Evolutionary conservation across 106 monocot genomes (phyloP), one percentile per base, ranked within the genome.

Genomic region (Posidonia australis): DNA sequence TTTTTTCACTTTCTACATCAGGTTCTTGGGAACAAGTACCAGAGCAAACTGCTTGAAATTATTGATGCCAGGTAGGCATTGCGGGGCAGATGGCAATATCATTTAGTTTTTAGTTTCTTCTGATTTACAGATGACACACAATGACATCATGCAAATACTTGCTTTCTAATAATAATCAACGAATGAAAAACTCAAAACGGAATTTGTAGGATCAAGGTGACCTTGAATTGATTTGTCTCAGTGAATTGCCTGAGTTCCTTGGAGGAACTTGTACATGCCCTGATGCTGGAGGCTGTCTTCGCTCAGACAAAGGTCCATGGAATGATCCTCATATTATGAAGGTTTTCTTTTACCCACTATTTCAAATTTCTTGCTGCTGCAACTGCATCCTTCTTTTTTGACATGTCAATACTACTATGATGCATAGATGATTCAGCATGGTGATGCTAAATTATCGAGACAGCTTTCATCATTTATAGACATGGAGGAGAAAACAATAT

Each of bases 291-390:
- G 92, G 92, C 5, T 92, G 92, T 60, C 71, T 80, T 52, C 73
- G 80, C 9, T 92, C 92, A 17, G 88, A 92, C 51, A 92, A 92
- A 72, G 92, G 92, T 23, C 93, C 93, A 51, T 94, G 93, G 93
- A 94, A 86, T 59, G 89, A 94, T 60, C 77, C 89, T 64, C 84
- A 90, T 32, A 86, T 89, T 31, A 24, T 89, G 28, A 86, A 76
- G 86, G 93, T 93, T 14, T 14, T 29, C 19, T 29, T 30, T 0
- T 30, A 51, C 29, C 30, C 12, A 32, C 30, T 9, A 21, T 58
- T n/a, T 58, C 41, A 41, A 58, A 1, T 17, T 46, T 69, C 14
- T 58, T 11, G 0, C n/a, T 46, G 2, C 18, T 58, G 6, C 22
- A 30, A 27, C 0, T 55, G 58, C 17, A 10, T 41, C 16, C 41